Evolutionary conservation across 1,284 basidiomycete species (phyloP), one percentile per base, ranked within the genome.

Genomic region (Volvariella volvacea): DNA sequence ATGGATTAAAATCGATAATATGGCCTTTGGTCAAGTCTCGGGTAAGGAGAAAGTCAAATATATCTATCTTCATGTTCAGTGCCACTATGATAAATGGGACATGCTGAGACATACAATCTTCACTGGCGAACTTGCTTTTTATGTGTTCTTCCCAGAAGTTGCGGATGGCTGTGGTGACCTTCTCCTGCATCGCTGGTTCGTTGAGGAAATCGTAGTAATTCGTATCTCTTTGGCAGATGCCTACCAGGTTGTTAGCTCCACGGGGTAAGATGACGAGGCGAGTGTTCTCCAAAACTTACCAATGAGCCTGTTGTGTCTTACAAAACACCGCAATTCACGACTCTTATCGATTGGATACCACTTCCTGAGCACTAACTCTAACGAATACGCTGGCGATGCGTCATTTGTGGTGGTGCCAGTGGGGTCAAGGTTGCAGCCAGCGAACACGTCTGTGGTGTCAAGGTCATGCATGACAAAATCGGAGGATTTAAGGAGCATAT

Each of bases 1-100:
- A 97, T 0, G 92, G 91, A 53, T 92, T 92, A 63, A 98, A 88
- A 63, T 98, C 95, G 52, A 98, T 62, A 51, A 95, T 71, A 61
- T 92, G 86, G 4, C 81, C 87, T 7, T 78, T 71, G 1, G 72
- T 65, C 36, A 91, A 71, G 57, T 89, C 80, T 14, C 92, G 81
- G 1, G 88, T 92, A 33, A 97, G 73, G 48, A 96, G 79, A 39
- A 96, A 67, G 60, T 98, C 94, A 55, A 96, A 85, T 1, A 80
- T 69, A 59, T 95, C 92, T 95, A 41, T 10, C 34, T 25, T 46
- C 0, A 21, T 16, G 21, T 32, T 45, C 4, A 43, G 30, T 32
- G n/a, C 42, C 16, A 43, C 20, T 31, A 37, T 3, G 39, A 33
- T 4, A 36, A 25, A 30, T 22, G 6, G 34, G 6, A 36, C 34